Evolutionary conservation across 805 yeast genomes (phyloP).

Genomic region (Kazachstania bromeliacearum): DNA sequence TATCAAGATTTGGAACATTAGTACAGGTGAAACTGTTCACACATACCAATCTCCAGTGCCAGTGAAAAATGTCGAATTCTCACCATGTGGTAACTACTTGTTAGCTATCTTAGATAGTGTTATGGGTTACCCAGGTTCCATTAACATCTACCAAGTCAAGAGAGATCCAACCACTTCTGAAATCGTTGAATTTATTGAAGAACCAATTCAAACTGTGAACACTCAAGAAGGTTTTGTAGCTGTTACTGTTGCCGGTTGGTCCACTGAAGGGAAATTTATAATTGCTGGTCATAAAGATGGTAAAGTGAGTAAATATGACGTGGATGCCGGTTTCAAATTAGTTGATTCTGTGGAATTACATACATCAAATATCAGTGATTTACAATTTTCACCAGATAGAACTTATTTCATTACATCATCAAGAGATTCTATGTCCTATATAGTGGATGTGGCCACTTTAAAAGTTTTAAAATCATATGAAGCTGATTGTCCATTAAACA

Average conservation of each 20-base stretch:
- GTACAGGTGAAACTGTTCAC: constrained; percentile 64
- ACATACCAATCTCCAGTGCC: constrained; percentile 74
- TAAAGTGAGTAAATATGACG: constrained; percentile 64
- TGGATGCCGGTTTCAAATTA: constrained; percentile 43
- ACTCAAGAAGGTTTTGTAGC: constrained; percentile 53
- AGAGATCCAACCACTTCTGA: constrained; percentile 29
- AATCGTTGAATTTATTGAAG: constrained; percentile 33
- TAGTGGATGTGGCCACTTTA: constrained; percentile 71
- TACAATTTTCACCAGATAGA: constrained; percentile 80
- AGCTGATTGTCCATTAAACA: constrained; percentile 89
- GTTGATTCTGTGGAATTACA: constrained; percentile 54
- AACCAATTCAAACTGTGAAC: constrained; percentile 51
- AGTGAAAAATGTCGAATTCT: constrained; percentile 83
- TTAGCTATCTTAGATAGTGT: constrained; percentile 82
- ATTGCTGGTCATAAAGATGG: constrained; percentile 89
- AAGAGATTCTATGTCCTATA: constrained; percentile 76
- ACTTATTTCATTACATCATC: constrained; percentile 89
- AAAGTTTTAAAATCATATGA: constrained; percentile 62
- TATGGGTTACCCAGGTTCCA: constrained; percentile 79
- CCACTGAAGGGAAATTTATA: constrained; percentile 62
- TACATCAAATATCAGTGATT: constrained; percentile 71
- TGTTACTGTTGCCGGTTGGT: constrained; percentile 81
- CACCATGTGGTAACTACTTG: constrained; percentile 58
- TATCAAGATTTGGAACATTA: constrained; percentile 74
- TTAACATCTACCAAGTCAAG: constrained; percentile 56